Conservation (phyloP, 345 rosid species). For the Pseudoturritis turrita region DNA sequence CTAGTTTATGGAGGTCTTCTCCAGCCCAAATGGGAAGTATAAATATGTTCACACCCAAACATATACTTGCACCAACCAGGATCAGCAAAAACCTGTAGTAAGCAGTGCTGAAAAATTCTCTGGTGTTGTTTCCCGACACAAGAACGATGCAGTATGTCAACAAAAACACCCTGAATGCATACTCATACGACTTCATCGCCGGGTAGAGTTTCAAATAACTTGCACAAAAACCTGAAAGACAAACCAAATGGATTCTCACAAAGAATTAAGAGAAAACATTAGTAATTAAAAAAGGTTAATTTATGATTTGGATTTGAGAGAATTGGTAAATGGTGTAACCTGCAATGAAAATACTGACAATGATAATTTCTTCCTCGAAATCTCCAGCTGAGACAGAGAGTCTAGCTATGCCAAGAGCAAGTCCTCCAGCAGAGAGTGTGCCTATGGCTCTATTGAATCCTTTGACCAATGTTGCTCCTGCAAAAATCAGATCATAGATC, state of each 20-base stretch:
- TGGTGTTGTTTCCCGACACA: slow-evolving; percentile 61
- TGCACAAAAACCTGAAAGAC: slow-evolving; percentile 49
- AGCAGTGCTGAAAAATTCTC: slow-evolving; percentile 53
- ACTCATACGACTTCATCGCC: slow-evolving; percentile 71
- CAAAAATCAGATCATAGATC: not conserved
- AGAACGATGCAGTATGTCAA: slow-evolving; percentile 83
- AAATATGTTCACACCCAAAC: slow-evolving; percentile 57
- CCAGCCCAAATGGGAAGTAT: slow-evolving; percentile 90
- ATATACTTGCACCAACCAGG: slow-evolving; percentile 59
- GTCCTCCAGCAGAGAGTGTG: slow-evolving; percentile 77
- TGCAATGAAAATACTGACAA: slow-evolving; percentile 72
- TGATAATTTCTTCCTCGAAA: slow-evolving; percentile 49
- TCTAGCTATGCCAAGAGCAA: slow-evolving; percentile 81
- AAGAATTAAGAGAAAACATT: not conserved
- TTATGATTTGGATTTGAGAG: not conserved
- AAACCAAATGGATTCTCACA: not conserved
- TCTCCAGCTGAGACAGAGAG: slow-evolving; percentile 45
- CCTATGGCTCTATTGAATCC: slow-evolving; percentile 91
- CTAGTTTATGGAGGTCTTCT: slow-evolving; percentile 84
- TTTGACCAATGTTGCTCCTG: slow-evolving; percentile 83
- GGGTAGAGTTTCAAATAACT: slow-evolving; percentile 70
- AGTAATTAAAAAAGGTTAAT: not conserved
- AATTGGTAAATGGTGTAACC: slow-evolving; percentile 34
- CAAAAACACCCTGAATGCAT: slow-evolving; percentile 82
- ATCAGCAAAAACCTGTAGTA: slow-evolving; percentile 61